Evolutionary conservation across 2,329 filamentous ascomycete species (phyloP).

Genomic region (Beauveria caledonica): DNA sequence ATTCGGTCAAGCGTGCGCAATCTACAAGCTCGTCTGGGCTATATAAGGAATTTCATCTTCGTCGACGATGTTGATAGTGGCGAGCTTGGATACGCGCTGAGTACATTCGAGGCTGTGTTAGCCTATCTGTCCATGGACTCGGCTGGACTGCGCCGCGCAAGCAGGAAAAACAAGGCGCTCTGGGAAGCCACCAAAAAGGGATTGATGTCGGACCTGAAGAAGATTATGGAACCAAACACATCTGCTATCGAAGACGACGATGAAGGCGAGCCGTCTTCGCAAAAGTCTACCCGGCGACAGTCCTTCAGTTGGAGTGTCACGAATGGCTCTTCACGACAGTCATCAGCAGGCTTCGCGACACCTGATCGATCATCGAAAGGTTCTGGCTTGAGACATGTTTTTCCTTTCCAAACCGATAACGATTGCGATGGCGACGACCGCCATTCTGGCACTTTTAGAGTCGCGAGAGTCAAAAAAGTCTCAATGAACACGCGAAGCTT

Average conservation of each 20-base stretch:
- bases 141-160: conserved; percentile 71
- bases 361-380: conserved; percentile 47
- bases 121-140: conserved; percentile 82
- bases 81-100: conserved; percentile 91
- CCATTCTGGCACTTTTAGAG: conserved; percentile 17
- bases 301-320: conserved; percentile 41
- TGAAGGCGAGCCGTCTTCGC: conserved; percentile 30
- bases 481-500: conserved; percentile 85
- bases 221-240: conserved; percentile 66
- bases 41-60: conserved; percentile 96
- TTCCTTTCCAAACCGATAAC: conserved; percentile 64
- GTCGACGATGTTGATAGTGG: conserved; percentile 96
- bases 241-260: conserved; percentile 40
- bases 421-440: conserved; percentile 31
- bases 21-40: conserved; percentile 80
- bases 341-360: conserved; percentile 32
- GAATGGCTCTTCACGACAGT: conserved; percentile 35
- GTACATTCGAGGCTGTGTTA: conserved; percentile 90
- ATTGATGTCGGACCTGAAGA: conserved; percentile 63
- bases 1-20: conserved; percentile 84
- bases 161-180: conserved; percentile 72
- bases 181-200: conserved; percentile 84
- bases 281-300: conserved; percentile 32
- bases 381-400: conserved; percentile 70
- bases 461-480: conserved; percentile 64